These are phyloP conservation scores for Candida stauntonica DNA, from an alignment of 805 yeast genomes.

Conservation along the genomic window DNA sequence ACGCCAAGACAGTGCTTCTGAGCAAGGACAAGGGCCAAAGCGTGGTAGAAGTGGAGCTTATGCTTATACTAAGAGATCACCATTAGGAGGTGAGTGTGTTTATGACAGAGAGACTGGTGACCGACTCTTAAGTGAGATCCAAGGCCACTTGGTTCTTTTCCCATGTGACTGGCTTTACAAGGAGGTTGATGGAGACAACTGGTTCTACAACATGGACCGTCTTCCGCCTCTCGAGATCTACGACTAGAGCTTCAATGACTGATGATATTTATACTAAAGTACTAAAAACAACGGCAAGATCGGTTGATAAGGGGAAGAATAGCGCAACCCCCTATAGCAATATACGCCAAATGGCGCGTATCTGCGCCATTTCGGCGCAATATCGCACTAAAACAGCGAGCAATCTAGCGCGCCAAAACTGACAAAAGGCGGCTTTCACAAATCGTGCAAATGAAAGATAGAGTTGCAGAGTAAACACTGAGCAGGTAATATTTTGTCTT, in stretches of 20 bases:
- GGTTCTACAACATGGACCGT: slow-evolving; percentile 93
- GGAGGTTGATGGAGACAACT: slow-evolving; percentile 86
- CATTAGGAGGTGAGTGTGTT: slow-evolving; percentile 41
- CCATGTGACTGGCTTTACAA: slow-evolving; percentile 87
- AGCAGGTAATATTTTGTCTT: no score
- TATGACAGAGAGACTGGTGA: slow-evolving; percentile 77
- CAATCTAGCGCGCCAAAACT: slow-evolving; percentile 1
- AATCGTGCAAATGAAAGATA: neutral
- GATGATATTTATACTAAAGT: no score
- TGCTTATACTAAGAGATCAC: slow-evolving; percentile 29
- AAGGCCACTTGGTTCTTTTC: slow-evolving; percentile 87
- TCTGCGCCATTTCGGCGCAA: neutral
- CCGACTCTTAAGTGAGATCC: slow-evolving; percentile 61
- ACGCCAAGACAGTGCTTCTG: neutral
- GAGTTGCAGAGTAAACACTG: no score
- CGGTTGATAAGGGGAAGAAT: no score
- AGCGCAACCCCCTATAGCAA: neutral
- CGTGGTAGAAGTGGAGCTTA: slow-evolving; percentile 37
- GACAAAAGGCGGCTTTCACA: neutral
- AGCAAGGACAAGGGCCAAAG: slow-evolving; percentile 11
- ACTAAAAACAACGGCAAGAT: no score
- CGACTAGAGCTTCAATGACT: no score
- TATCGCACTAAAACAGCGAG: no score
- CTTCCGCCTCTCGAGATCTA: slow-evolving; percentile 94
- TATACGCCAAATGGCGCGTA: neutral